These are phyloP conservation scores for Aspergillus vadensis DNA, from an alignment of 2,329 filamentous ascomycete genomes.

Conservation along the genomic window DNA sequence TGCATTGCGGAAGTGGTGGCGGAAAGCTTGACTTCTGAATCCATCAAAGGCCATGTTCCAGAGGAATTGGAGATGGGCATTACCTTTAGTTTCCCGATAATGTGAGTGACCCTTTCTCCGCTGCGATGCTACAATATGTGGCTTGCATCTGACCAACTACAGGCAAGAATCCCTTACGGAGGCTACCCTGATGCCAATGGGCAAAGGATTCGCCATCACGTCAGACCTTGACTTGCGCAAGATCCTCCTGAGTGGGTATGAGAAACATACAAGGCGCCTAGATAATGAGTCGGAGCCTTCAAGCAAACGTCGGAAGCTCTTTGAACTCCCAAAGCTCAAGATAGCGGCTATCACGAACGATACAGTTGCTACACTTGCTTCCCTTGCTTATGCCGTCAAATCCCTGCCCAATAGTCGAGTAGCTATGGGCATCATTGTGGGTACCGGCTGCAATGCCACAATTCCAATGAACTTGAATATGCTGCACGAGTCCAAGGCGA, in stretches of 20 bases:
- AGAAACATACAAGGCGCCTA: slow-evolving; percentile 50
- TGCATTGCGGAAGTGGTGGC: slow-evolving; percentile 73
- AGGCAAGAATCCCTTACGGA: slow-evolving; percentile 57
- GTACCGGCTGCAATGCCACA: slow-evolving; percentile 79
- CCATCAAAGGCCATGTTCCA: slow-evolving; percentile 42
- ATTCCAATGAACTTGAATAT: slow-evolving; percentile 67
- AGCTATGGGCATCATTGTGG: slow-evolving; percentile 78
- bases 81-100: slow-evolving; percentile 54
- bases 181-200: slow-evolving; percentile 60
- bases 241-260: slow-evolving; percentile 57
- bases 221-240: slow-evolving; percentile 58
- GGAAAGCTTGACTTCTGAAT: slow-evolving; percentile 49
- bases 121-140: neutral
- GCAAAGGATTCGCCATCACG: slow-evolving; percentile 60
- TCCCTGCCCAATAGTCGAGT: slow-evolving; percentile 64
- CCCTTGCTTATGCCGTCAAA: slow-evolving; percentile 71
- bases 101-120: slow-evolving; percentile 37
- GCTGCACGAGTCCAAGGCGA: slow-evolving; percentile 65
- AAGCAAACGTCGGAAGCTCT: slow-evolving; percentile 48
- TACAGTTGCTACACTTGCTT: slow-evolving; percentile 75
- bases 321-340: slow-evolving; percentile 63
- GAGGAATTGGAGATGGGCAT: slow-evolving; percentile 53
- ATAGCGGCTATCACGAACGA: slow-evolving; percentile 81
- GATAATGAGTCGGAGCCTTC: slow-evolving; percentile 44
- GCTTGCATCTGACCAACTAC: slow-evolving; percentile 6